Base-by-base conservation (phyloP, 345 rosid species). In the Eucalyptus fibrosa region DNA sequence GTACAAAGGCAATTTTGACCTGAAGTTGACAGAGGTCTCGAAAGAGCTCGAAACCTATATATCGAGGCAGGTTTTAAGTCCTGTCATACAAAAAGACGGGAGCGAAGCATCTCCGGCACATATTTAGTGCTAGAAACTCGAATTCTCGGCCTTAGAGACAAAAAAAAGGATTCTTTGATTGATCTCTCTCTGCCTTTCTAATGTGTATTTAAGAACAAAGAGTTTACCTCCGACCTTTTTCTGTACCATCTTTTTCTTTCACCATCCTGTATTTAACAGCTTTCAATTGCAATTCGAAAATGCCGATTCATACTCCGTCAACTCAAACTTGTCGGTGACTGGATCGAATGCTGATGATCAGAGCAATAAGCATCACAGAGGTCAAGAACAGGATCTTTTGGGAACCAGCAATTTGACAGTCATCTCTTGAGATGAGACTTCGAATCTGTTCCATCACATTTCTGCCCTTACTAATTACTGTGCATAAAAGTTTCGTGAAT, bases 21-120 rank as follows among this genome's bases (percentile, higher is more conserved):
- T 96, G 95, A 98, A 96, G 94, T 91, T 95, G 91, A 95, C 98
- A 6, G 98, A 96, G 91, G 98, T 96, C 77, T 97, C 99, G 23
- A 94, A 90, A 90, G 99, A 96, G 94, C 95, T 98, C 12, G 99
- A 98, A 90, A 96, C 95, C 60, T 96, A 96, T 92, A 94, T 97
- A 89, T 97, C 99, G 45, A 97, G 91, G 90, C 99, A 98, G 92
- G 99, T 96, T 88, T 90, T 97, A 87, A 95, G 96, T 93, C 95
- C 99, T 88, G 96, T 92, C 40, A 94, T 95, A 67, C 95, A 94
- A 92, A 95, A 94, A 88, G 98, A 98, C 89, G 95, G 94, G 32
- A 91, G 90, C 88, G 96, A 95, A 89, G 97, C 96, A 83, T 95
- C 95, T 81, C 97, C 97, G 23, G 95, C 47, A 40, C 47, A 77